A percentile compares a stretch with the other conserved stretches of the same genome.
These are phyloP conservation scores for Vanderwaltozyma verrucispora DNA, from an alignment of 805 yeast genomes.

Conservation along the genomic window DNA sequence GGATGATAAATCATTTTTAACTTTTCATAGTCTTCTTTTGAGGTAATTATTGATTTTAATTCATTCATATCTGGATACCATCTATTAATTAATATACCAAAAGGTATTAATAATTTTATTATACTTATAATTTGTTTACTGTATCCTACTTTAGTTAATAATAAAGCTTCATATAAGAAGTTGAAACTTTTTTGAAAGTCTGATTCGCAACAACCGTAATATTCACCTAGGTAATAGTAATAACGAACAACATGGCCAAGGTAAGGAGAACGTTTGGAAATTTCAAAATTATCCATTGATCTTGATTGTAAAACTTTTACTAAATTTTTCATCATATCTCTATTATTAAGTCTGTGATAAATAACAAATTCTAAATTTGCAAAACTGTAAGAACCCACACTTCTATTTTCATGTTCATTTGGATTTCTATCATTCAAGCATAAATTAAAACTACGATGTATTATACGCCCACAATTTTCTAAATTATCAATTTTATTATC, in stretches of 20 bases:
- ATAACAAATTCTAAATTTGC: slow-evolving; percentile 58
- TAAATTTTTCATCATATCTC: slow-evolving; percentile 64
- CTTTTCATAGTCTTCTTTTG: slow-evolving; percentile 1
- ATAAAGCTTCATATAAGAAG: slow-evolving; percentile 41
- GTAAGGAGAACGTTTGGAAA: not conserved
- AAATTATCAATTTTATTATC: slow-evolving; percentile 10
- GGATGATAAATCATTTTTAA: slow-evolving; percentile 35
- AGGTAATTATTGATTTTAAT: slow-evolving; percentile 17
- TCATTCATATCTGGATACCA: slow-evolving; percentile 38
- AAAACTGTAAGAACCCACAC: slow-evolving; percentile 58
- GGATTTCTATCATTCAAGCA: slow-evolving; percentile 71
- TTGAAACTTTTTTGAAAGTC: slow-evolving; percentile 43
- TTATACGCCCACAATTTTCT: slow-evolving; percentile 49
- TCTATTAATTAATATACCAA: slow-evolving; percentile 40
- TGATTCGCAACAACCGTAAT: slow-evolving; percentile 50
- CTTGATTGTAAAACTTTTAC: slow-evolving; percentile 53
- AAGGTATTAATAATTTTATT: slow-evolving; percentile 52
- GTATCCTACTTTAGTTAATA: slow-evolving; percentile 8
- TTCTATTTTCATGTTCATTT: slow-evolving; percentile 39
- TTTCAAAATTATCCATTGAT: slow-evolving; percentile 16
- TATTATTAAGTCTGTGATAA: slow-evolving; percentile 55
- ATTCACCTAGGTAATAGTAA: slow-evolving; percentile 58
- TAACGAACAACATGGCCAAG: not conserved
- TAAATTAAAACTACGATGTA: slow-evolving; percentile 64
- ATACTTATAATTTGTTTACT: slow-evolving; percentile 29